Base-by-base conservation (phyloP, 2,329 filamentous ascomycete genomes). In the Teratosphaeria zuluensis region DNA sequence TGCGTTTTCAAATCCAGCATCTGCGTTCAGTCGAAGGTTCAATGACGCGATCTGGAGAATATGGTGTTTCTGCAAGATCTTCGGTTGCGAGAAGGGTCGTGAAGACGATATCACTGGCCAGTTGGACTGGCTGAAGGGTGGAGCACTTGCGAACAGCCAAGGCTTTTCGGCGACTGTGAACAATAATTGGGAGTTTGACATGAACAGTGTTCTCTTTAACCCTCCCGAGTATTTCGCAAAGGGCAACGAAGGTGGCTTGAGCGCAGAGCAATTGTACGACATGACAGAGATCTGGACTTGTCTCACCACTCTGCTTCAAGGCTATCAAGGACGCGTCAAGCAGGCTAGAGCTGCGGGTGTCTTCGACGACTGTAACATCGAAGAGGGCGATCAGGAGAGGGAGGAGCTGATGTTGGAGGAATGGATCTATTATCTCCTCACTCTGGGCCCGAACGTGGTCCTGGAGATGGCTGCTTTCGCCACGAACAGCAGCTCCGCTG, bases 261-360 rank as follows among this genome's bases (percentile, higher is more conserved):
- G 75, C 7, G 76, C 79, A 3, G 75, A 77, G 57, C 78, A 86
- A 64, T 73, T 86, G 9, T 85, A 84, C 62, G 83, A 86, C 66
- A 84, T 86, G 76, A 82, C 78, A 46, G 84, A 86, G 65, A 76
- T 86, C 11, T 86, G 84, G 84, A 83, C 79, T 9, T 85, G 83
- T 64, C 68, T 86, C 48, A 76, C 77, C 21, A 77, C 80, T 5
- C 71, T 87, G 7, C 70, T 86, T 2, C 78, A 81, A 56, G 77
- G 77, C 9, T 79, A 85, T 54, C 78, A 81, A 58, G 81, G 79
- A 1, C 78, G 79, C 56, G 78, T 78, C 31, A 73, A 74, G 24
- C 78, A 84, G 64, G 84, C 84, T 28, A 75, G 81, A 32, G 72
- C 77, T 33, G 76, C 74, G 59, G 84, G 84, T 5, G 72, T 86